Percentiles rank a stretch among this genome's conserved stretches.
Conservation (phyloP, 2,329 filamentous ascomycete genomes). For the Didymosphaeria variabile region DNA sequence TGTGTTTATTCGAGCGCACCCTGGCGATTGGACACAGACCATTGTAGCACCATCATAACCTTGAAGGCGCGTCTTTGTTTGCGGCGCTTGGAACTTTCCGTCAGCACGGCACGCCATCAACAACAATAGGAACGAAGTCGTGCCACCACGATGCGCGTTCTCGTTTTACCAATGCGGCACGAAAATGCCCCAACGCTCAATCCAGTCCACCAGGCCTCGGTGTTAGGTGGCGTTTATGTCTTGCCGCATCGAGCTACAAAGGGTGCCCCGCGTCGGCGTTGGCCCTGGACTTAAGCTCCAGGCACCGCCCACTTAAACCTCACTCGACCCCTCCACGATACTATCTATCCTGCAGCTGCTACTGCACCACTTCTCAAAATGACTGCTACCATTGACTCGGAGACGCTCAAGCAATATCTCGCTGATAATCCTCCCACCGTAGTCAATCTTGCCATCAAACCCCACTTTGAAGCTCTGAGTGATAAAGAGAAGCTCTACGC, state of each 20-base stretch:
- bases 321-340: constrained; percentile 1
- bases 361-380: constrained; percentile 22
- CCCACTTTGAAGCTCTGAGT: constrained; percentile 83
- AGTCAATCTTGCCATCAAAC: constrained; percentile 87
- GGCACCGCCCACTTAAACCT: constrained; percentile 14
- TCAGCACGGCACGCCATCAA: background rate
- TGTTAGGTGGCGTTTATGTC: background rate
- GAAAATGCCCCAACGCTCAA: background rate
- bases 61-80: background rate
- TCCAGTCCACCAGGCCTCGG: background rate
- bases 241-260: constrained; percentile 11
- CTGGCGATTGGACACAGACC: background rate
- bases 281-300: constrained; percentile 13
- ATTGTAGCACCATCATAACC: background rate
- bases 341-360: background rate
- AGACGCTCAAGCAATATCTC: constrained; percentile 73
- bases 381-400: constrained; percentile 52
- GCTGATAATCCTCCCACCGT: constrained; percentile 91
- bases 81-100: background rate
- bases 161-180: background rate
- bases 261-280: constrained; percentile 16
- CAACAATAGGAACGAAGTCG: constrained; percentile 1
- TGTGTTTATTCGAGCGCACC: background rate
- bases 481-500: constrained; percentile 88
- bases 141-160: background rate